phyloP scores from a whole-genome alignment of 148 eudicot species.

The Rhododendron vialii region DNA sequence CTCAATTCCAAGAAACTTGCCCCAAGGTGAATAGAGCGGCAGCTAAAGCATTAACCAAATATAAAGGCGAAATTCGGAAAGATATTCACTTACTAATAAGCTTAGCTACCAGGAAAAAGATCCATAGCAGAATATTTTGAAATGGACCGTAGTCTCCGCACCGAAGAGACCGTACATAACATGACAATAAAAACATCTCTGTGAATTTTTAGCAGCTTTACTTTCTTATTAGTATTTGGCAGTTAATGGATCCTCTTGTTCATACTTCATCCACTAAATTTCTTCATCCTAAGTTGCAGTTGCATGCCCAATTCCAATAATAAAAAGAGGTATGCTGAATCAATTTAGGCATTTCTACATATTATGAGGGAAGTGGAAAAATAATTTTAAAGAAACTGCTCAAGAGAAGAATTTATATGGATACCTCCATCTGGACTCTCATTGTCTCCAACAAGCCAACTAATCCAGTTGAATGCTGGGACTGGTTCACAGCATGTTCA shows the following conservation, averaged over 20 bases:
- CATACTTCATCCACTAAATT: neutral
- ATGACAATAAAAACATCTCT: neutral
- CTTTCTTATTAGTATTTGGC: neutral
- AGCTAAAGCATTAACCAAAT: neutral
- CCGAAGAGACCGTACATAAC: neutral
- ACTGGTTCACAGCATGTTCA: constrained; percentile 50
- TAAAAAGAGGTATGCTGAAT: neutral
- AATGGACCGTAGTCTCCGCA: neutral
- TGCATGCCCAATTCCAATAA: neutral
- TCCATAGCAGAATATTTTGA: neutral
- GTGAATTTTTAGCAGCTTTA: neutral
- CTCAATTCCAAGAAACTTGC: neutral
- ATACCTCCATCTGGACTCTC: constrained; percentile 99
- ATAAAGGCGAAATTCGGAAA: neutral
- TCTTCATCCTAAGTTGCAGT: neutral
- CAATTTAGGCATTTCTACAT: neutral
- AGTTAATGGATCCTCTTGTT: neutral
- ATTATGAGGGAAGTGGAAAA: neutral
- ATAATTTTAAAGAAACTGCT: constrained; percentile 6
- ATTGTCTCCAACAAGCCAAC: constrained; percentile 86
- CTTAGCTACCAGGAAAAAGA: constrained; percentile 1
- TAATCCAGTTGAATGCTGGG: constrained; percentile 66
- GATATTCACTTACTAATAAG: neutral
- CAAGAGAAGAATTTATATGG: constrained; percentile 8
- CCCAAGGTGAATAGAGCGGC: neutral